phyloP scores from a whole-genome alignment of 305 asterid genomes.

The Rubia peregrina region DNA sequence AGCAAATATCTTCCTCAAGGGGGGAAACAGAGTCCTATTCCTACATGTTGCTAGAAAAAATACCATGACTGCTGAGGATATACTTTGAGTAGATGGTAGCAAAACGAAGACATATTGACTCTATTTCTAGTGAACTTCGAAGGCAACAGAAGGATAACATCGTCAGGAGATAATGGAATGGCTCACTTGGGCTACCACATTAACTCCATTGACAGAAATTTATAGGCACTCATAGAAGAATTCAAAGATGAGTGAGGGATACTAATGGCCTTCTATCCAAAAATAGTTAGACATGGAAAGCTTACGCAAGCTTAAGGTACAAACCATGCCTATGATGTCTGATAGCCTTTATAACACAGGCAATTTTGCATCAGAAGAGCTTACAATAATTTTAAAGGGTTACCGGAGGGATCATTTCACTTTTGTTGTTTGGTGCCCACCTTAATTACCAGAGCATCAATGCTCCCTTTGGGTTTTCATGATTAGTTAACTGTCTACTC shows the following conservation, averaged over 20 bases:
- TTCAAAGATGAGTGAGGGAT: background rate
- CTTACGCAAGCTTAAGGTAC: background rate
- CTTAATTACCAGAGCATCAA: background rate
- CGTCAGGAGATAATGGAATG: background rate
- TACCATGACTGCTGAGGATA: background rate
- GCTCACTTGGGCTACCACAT: background rate
- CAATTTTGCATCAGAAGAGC: background rate
- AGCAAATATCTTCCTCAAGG: background rate
- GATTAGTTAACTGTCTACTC: background rate
- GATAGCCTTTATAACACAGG: background rate
- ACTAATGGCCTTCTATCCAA: no score
- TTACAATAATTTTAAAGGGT: background rate
- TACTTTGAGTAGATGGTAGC: background rate
- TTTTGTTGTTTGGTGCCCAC: background rate
- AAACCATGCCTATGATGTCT: background rate
- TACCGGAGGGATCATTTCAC: background rate
- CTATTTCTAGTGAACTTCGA: background rate
- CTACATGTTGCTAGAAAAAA: background rate
- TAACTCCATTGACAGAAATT: background rate
- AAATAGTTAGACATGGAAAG: no score
- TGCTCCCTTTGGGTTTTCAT: background rate
- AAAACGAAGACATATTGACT: background rate
- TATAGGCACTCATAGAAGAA: background rate
- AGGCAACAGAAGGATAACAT: background rate
- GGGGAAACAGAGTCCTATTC: background rate